phyloP scores from a whole-genome alignment of 768 basidiomycete species.

The Kwoniella dendrophila region DNA sequence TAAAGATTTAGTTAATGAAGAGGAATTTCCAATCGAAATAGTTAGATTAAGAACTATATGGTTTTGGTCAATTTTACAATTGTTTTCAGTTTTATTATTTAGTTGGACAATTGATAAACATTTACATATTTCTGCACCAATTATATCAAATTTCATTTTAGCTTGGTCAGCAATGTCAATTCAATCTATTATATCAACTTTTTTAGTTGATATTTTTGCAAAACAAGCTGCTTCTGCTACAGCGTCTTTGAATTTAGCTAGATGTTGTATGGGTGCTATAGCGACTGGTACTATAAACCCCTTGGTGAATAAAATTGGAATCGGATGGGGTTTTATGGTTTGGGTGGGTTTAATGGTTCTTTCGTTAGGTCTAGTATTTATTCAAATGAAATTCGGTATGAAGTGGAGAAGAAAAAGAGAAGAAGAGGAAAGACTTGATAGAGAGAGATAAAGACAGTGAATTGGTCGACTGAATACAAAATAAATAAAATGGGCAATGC shows the following conservation, averaged over 20 bases:
- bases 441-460: no score
- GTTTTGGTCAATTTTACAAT: conserved; percentile 8
- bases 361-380: conserved; percentile 2
- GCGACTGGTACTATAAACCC: conserved; percentile 11
- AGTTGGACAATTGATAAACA: conserved; percentile 13
- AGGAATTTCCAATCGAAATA: conserved; percentile 12
- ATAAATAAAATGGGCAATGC: no score
- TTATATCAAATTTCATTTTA: conserved; percentile 4
- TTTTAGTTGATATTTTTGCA: conserved; percentile 13
- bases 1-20: neutral
- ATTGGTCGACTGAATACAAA: no score
- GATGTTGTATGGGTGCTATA: conserved; percentile 6
- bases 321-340: conserved; percentile 11
- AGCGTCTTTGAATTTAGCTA: conserved; percentile 11
- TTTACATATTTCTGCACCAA: conserved; percentile 5
- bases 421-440: neutral
- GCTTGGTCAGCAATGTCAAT: conserved; percentile 20
- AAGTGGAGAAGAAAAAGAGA: conserved; percentile 4
- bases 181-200: conserved; percentile 7
- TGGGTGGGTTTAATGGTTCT: conserved; percentile 1
- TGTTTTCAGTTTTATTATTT: neutral
- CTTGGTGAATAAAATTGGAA: neutral
- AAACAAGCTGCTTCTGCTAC: conserved; percentile 9
- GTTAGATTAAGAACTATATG: conserved; percentile 1
- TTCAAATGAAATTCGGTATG: conserved; percentile 5